A percentile compares a stretch with the other conserved stretches of the same genome.
Conservation (phyloP, 805 yeast genomes). For the Middelhovenomyces tepae region DNA sequence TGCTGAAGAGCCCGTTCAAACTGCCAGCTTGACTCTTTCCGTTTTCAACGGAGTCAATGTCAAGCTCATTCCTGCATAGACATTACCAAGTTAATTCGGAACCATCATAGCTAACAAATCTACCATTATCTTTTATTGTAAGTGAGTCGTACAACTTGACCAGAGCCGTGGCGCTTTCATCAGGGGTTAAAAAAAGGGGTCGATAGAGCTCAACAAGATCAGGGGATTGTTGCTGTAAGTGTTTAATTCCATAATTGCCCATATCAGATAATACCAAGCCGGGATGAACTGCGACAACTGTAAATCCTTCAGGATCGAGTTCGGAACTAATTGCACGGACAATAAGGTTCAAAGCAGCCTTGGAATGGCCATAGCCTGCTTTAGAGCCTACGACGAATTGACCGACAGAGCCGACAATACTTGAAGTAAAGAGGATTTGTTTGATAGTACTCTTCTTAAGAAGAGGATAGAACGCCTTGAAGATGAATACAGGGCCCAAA, state of each 20-base stretch:
- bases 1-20: too few species aligned
- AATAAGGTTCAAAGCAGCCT: constrained; percentile 33
- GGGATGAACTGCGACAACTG: constrained; percentile 31
- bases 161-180: constrained; percentile 19
- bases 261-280: constrained; percentile 34
- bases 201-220: constrained; percentile 4
- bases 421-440: constrained; percentile 25
- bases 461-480: constrained; percentile 19
- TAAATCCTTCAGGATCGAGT: constrained; percentile 21
- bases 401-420: constrained; percentile 22
- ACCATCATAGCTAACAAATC: constrained; percentile 11
- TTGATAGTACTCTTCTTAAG: constrained; percentile 18
- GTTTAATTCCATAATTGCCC: constrained; percentile 14
- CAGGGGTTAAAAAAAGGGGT: constrained; percentile 17
- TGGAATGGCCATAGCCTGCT: constrained; percentile 31
- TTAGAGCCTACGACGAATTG: constrained; percentile 13
- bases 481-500: constrained; percentile 20
- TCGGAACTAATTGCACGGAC: constrained; percentile 24
- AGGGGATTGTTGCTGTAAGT: constrained; percentile 4
- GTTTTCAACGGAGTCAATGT: too few species aligned
- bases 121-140: constrained; percentile 22
- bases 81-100: constrained; percentile 5
- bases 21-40: too few species aligned
- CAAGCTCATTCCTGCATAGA: too few species aligned
- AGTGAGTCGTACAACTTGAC: constrained; percentile 17